Percentiles rank a stretch among this genome's conserved stretches.
These are phyloP conservation scores for Pseudophaeomoniella oleicola DNA, from an alignment of 2,329 filamentous ascomycete species.

Conservation along the genomic window DNA sequence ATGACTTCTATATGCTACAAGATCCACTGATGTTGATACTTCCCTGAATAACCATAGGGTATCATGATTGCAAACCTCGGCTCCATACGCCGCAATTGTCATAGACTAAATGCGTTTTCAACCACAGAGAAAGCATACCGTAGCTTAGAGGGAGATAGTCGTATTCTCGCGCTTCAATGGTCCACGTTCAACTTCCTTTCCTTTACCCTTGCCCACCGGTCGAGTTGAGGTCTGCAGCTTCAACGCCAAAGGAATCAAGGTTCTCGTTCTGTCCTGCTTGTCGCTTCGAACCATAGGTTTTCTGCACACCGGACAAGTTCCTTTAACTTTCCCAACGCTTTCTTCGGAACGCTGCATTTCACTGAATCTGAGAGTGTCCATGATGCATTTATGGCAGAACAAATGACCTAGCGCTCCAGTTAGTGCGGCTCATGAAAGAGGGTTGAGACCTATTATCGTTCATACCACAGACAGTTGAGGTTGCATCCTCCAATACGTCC, in stretches of 20 bases:
- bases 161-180: no score
- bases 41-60: no score
- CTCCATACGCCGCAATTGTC: no score
- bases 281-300: constrained; percentile 24
- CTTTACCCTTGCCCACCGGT: constrained; percentile 1
- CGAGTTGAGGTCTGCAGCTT: constrained; percentile 16
- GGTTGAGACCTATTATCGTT: constrained; percentile 3
- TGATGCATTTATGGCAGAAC: constrained; percentile 50
- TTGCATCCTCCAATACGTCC: constrained; percentile 45
- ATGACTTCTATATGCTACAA: no score
- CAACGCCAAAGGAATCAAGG: constrained; percentile 22
- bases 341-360: constrained; percentile 32
- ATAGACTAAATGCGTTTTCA: no score
- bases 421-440: neutral
- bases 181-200: neutral
- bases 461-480: constrained; percentile 45
- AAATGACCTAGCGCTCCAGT: constrained; percentile 36
- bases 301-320: constrained; percentile 30
- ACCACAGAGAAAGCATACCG: no score
- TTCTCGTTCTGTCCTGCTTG: constrained; percentile 17
- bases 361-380: constrained; percentile 42
- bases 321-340: constrained; percentile 17
- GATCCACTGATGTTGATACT: no score
- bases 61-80: no score
- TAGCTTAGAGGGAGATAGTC: no score